Percentiles rank a stretch among this genome's conserved stretches.
phyloP scores from a whole-genome alignment of 148 eudicot genomes.

The Diospyros lotus region DNA sequence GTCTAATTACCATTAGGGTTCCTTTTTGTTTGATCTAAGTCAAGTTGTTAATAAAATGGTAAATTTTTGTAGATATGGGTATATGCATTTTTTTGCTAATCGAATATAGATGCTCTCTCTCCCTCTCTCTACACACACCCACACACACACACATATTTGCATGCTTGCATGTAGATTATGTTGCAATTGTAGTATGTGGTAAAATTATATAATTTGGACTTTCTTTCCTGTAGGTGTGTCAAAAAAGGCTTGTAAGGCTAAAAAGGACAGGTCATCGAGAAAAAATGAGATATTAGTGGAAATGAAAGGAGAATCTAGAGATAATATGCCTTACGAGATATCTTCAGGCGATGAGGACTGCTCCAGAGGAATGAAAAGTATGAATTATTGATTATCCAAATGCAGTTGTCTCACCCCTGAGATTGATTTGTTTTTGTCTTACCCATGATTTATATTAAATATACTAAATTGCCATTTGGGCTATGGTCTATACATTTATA shows the following conservation, averaged over 20 bases:
- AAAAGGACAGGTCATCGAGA: conserved; percentile 26
- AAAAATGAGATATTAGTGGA: conserved; percentile 25
- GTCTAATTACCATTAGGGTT: too few relatives aligned
- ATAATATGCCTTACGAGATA: conserved; percentile 51
- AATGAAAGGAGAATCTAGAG: conserved; percentile 25
- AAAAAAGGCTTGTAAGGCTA: conserved; percentile 32
- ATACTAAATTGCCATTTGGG: not conserved
- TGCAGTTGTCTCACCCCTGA: conserved; percentile 1
- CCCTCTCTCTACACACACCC: too few relatives aligned
- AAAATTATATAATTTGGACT: not conserved
- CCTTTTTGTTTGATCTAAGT: too few relatives aligned
- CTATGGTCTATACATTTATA: not conserved
- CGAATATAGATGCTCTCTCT: too few relatives aligned
- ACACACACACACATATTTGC: too few relatives aligned
- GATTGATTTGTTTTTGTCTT: not conserved
- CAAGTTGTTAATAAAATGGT: too few relatives aligned
- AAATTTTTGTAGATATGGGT: too few relatives aligned
- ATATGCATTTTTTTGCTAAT: too few relatives aligned
- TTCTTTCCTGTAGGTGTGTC: conserved; percentile 36
- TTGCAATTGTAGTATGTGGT: not conserved
- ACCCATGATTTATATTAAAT: not conserved
- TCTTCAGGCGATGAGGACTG: conserved; percentile 78
- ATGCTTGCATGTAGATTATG: not conserved
- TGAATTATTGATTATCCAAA: conserved; percentile 11
- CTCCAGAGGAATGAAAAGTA: conserved; percentile 88